Conservation (phyloP, 495 filamentous ascomycete genomes). For the Parachaetomium inaequale region DNA sequence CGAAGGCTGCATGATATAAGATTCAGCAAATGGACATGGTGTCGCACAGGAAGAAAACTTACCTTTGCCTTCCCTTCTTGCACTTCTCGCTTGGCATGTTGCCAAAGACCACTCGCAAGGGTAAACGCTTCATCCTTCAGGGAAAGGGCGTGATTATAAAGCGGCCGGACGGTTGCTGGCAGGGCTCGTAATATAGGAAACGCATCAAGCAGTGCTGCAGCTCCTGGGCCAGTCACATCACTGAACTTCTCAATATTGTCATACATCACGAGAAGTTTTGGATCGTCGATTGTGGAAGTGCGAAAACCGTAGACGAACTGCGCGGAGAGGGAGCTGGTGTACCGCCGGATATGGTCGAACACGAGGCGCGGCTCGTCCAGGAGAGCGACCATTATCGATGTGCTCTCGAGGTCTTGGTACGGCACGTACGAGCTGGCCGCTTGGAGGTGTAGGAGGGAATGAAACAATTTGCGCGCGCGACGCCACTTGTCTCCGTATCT, state of each 20-base stretch:
- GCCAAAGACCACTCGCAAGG: not conserved
- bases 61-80: not conserved
- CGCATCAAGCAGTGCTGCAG: not conserved
- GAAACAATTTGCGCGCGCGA: not conserved
- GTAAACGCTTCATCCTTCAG: not conserved
- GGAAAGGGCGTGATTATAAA: not conserved
- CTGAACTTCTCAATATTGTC: not conserved
- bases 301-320: not conserved
- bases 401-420: not conserved
- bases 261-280: not conserved
- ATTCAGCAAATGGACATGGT: not conserved
- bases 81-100: not conserved
- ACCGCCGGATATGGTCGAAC: not conserved
- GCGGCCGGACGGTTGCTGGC: not conserved
- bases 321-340: not conserved
- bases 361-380: not conserved
- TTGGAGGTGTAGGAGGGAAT: not conserved
- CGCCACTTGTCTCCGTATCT: not conserved
- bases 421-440: not conserved
- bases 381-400: not conserved
- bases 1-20: not conserved
- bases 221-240: not conserved
- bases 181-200: not conserved
- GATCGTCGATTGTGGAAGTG: not conserved
- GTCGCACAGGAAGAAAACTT: not conserved